Evolutionary conservation across 208 protist genomes (phyloP), one percentile per base, ranked within the genome.

Genomic region (Acanthamoeba royreba): DNA sequence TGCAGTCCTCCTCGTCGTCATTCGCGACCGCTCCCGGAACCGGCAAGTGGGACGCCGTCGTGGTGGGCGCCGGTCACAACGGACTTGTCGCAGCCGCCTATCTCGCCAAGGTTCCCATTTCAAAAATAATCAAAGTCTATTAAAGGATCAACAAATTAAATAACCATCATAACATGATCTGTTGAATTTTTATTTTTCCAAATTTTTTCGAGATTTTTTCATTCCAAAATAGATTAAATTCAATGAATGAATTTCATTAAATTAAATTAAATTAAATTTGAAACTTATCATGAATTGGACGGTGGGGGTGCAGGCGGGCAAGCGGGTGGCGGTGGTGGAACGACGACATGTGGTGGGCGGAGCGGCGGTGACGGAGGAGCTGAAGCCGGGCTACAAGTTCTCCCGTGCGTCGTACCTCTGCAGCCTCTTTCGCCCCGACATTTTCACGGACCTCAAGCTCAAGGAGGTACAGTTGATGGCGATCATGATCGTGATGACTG

Each of bases 351-450:
- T 94, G 17, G 66, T 96, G 19, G 94, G 94, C 19, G 96, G 96
- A 0, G 96, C 96, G 4, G 96, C 96, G 15, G 74, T 97, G 25
- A 96, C 95, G 9, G 96, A 96, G 53, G 95, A 97, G 90, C 66
- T 97, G 1, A 28, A 95, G 4, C 92, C 90, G 4, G 96, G 96
- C 22, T 97, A 95, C 94, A 97, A 96, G 90, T 97, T 96, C 81
- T 97, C 96, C 17, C 69, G 96, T 33, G 95, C 96, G 31, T 96
- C 95, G 15, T 97, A 97, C 88, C 72, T 97, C 47, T 94, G 42
- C 83, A 88, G 94, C 43, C 86, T 97, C 17, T 93, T 97, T 8
- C 95, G 96, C 17, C 89, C 89, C 15, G 15, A 69, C 17, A 94
- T 97, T 19, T 79, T 97, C 28, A 52, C 96, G 43, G 95, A 97